phyloP scores from a whole-genome alignment of 768 basidiomycete genomes.

The Mycena polygramma region DNA sequence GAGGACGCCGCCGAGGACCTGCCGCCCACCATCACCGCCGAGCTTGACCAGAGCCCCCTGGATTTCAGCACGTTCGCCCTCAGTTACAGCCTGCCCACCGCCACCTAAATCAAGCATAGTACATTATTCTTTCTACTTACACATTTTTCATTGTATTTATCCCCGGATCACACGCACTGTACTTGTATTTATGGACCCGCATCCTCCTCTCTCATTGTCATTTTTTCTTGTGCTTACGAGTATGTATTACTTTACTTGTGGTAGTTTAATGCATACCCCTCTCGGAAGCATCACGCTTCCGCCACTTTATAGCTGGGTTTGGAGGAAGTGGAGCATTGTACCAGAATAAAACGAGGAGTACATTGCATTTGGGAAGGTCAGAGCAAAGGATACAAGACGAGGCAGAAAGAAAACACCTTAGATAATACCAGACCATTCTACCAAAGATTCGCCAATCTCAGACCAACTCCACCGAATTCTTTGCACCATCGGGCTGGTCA shows the following conservation, averaged over 20 bases:
- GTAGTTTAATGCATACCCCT: too few relatives aligned
- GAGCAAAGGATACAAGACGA: neutral
- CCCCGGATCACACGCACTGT: too few relatives aligned
- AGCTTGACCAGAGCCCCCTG: constrained; percentile 32
- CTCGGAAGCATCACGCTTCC: too few relatives aligned
- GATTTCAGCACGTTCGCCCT: constrained; percentile 27
- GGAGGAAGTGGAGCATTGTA: too few relatives aligned
- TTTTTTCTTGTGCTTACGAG: too few relatives aligned
- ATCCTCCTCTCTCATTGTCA: too few relatives aligned
- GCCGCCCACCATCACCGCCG: constrained; percentile 31
- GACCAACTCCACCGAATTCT: neutral
- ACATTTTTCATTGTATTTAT: neutral
- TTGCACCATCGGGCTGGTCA: neutral
- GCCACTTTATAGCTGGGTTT: too few relatives aligned
- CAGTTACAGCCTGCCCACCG: constrained; percentile 26
- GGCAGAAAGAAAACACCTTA: neutral
- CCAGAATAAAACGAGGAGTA: too few relatives aligned
- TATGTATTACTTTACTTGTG: too few relatives aligned
- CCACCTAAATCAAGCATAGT: neutral
- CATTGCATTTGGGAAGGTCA: too few relatives aligned
- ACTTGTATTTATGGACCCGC: too few relatives aligned
- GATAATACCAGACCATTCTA: too few relatives aligned
- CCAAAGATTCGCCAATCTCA: neutral
- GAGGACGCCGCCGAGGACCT: constrained; percentile 9
- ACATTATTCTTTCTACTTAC: constrained; percentile 1